Evolutionary conservation across 371 early-diverging fungal species (phyloP), one percentile per base, ranked within the genome.

Genomic region (Zychaea mexicana): DNA sequence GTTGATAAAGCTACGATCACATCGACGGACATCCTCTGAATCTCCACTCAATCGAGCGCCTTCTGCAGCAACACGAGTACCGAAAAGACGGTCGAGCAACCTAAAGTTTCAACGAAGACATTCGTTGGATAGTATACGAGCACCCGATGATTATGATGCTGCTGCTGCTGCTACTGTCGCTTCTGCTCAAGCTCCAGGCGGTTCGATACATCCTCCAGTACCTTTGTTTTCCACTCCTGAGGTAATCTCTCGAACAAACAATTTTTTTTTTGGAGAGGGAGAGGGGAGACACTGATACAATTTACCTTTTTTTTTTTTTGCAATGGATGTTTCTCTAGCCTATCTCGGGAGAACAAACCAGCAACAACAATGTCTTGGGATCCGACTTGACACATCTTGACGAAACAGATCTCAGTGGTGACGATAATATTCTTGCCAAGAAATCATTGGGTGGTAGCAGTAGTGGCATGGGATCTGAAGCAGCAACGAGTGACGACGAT

Each of bases 11-110:
- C 42, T 36, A 42, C 42, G n/a, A 33, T 12, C 5, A 4, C 56
- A 63, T 49, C 64, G 57, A 33, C 57, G 64, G 12, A 63, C 64
- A 26, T 63, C 64, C 22, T 63, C 64, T 13, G 55, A 55, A n/a
- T 58, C 38, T 12, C 64, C 12, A 21, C 17, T 24, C 8, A 28
- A 33, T 10, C 17, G 27, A n/a, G 5, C 22, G 1, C 13, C 52
- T 57, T 49, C 30, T 60, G 2, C 53, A 13, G n/a, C 15, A 7
- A 17, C 42, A 24, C n/a, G n/a, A n/a, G n/a, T n/a, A n/a, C 27
- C 60, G 46, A 46, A 42, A 17, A 42, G n/a, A 42, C 7, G n/a
- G 4, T 15, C 42, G 13, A 42, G 0, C 42, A 42, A 42, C 13
- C n/a, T 42, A 1, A 13, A 42, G 15, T 7, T 5, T 42, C 52